phyloP scores from a whole-genome alignment of 306 rosid genomes.

The Acacia crassicarpa region DNA sequence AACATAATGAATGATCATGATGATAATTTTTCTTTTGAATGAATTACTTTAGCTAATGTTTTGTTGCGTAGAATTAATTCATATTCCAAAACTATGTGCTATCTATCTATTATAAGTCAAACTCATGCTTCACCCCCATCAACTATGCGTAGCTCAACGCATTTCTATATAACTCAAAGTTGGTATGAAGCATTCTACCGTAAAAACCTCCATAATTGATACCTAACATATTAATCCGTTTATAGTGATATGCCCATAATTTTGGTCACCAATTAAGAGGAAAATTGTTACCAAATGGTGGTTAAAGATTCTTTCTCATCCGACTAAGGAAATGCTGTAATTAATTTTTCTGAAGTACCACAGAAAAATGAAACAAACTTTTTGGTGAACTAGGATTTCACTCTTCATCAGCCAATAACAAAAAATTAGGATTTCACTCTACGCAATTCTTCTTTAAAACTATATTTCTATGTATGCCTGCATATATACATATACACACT shows the following conservation, averaged over 20 bases:
- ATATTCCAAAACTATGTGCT: neutral
- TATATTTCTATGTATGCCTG: too few species aligned
- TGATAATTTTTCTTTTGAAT: neutral
- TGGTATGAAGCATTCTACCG: neutral
- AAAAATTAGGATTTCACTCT: too few species aligned
- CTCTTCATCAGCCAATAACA: too few species aligned
- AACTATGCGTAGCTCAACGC: neutral
- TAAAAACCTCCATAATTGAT: neutral
- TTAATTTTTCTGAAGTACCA: neutral
- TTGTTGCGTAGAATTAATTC: neutral
- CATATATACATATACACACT: too few species aligned
- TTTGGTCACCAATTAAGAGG: neutral
- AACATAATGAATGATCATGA: neutral
- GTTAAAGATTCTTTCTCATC: neutral
- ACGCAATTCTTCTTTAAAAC: too few species aligned
- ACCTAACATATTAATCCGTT: neutral
- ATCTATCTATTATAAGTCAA: neutral
- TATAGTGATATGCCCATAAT: neutral
- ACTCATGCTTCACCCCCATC: neutral
- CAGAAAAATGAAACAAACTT: neutral
- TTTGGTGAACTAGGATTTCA: too few species aligned
- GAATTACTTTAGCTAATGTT: neutral
- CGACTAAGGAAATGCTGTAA: neutral
- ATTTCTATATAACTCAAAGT: neutral
- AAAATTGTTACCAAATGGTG: neutral